Evolutionary conservation across 805 yeast genomes (phyloP), one percentile per base, ranked within the genome.

Genomic region (Diddensiella santjacobensis): DNA sequence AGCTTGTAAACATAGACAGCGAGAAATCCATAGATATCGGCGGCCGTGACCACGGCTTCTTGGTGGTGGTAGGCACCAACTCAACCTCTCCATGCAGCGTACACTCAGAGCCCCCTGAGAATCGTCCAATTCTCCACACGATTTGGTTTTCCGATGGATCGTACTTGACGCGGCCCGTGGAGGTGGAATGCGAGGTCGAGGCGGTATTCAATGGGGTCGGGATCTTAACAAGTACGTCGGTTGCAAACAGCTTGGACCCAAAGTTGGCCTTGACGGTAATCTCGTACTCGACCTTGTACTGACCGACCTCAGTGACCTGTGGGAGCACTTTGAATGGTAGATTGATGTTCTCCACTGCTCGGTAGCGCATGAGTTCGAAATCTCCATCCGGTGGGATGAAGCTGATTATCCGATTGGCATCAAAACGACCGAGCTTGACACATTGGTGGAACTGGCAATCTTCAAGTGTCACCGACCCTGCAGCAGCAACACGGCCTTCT

Each of bases 311-410:
- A 3, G 71, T 72, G 2, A 82, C 73, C 24, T 72, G 70, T 1
- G 91, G 84, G 3, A 74, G 68, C 13, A 88, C 74, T 44, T 72
- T 71, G 65, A 88, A 85, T 3, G 97, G 97, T 24, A 86, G 61
- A 43, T 77, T 78, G 50, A 85, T 68, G 54, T 80, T 79, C 39
- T 79, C 79, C 1, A 71, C 66, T 1, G 77, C 74, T 48, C 83
- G 71, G 66, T 88, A 89, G 30, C 79, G 73, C 90, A 89, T 82
- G 51, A 89, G 74, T 64, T 87, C 91, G 62, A 87, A 86, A 44
- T 80, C 79, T 0, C 95, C 95, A 66, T 88, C 96, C 1, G 96
- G 96, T 2, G 96, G 96, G 10, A 81, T 71, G 55, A 89, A 88
- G 40, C 75, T 78, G 49, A 89, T 83, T 20, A 78, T 68, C 36